A percentile compares a stretch with the other conserved stretches of the same genome.
phyloP scores from a whole-genome alignment of 768 basidiomycete species.

The Ramaria sp. region DNA sequence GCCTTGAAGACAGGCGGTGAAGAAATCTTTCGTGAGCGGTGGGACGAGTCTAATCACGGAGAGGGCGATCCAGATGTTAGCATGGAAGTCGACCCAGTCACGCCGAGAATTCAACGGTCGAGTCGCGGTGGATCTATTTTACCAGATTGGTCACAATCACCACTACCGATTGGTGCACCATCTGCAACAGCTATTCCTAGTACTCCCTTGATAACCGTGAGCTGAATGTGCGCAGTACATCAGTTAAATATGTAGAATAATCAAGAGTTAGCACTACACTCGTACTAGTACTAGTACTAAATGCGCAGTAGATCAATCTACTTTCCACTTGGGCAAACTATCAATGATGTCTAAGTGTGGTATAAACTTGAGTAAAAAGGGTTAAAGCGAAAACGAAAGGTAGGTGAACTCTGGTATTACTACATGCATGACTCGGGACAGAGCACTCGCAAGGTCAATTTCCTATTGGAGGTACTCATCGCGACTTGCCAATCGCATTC shows the following conservation, averaged over 20 bases:
- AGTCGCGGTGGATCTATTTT: slow-evolving; percentile 27
- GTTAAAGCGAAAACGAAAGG: background rate
- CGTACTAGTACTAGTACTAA: background rate
- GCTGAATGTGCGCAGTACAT: background rate
- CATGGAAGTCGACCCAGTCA: slow-evolving; percentile 16
- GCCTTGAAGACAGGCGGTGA: slow-evolving; percentile 78
- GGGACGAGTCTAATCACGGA: slow-evolving; percentile 51
- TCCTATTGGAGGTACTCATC: slow-evolving; percentile 33
- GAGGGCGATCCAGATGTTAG: slow-evolving; percentile 22
- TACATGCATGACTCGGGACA: slow-evolving; percentile 19
- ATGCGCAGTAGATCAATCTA: background rate
- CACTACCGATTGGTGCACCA: slow-evolving; percentile 55
- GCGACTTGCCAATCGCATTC: slow-evolving; percentile 54
- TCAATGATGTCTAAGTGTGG: background rate
- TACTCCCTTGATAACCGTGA: slow-evolving; percentile 2
- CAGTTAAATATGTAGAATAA: no score
- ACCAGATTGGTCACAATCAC: slow-evolving; percentile 74
- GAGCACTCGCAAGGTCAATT: slow-evolving; percentile 47
- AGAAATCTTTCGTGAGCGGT: slow-evolving; percentile 74
- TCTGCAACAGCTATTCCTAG: slow-evolving; percentile 25
- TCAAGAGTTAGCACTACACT: background rate
- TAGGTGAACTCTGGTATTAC: no score
- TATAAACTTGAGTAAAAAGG: background rate
- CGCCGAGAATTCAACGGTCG: slow-evolving; percentile 1
- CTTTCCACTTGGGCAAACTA: no score